A percentile compares a stretch with the other conserved stretches of the same genome.
phyloP scores from a whole-genome alignment of 2,329 filamentous ascomycete genomes.

The Penicillium corylophilum region DNA sequence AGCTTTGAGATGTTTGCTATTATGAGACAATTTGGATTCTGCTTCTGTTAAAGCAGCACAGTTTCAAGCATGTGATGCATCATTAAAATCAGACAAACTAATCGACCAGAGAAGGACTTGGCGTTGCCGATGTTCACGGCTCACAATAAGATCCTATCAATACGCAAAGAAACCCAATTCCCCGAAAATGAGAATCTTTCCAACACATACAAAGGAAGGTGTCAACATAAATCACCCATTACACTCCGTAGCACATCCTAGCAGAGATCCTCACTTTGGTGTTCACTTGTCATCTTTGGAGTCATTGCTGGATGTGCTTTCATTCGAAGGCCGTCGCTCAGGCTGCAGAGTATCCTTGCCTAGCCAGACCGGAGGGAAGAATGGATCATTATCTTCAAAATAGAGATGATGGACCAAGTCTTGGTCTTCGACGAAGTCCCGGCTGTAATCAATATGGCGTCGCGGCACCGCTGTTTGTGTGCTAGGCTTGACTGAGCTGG shows the following conservation, averaged over 20 bases:
- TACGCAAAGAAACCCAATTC: neutral
- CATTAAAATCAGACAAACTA: neutral
- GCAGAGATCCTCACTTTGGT: neutral
- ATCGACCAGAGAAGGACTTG: neutral
- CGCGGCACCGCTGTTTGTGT: neutral
- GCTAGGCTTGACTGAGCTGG: neutral
- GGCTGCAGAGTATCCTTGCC: slow-evolving; percentile 17
- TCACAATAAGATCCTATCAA: neutral
- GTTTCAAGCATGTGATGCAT: neutral
- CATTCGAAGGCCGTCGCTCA: slow-evolving; percentile 7
- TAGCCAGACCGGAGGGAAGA: slow-evolving; percentile 33
- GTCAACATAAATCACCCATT: neutral
- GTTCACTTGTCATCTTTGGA: neutral
- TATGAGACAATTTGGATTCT: neutral
- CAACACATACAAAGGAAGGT: neutral
- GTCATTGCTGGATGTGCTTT: slow-evolving; percentile 4
- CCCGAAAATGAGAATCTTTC: neutral
- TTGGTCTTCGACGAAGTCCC: slow-evolving; percentile 16
- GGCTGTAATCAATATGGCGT: neutral
- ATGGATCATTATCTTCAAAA: slow-evolving; percentile 37
- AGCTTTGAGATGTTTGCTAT: neutral
- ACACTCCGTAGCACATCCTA: neutral
- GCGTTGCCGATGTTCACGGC: neutral
- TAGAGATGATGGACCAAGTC: slow-evolving; percentile 32
- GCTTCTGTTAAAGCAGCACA: neutral